Evolutionary conservation across 2,329 filamentous ascomycete species (phyloP), one percentile per base, ranked within the genome.

Genomic region (Claviceps sp.): DNA sequence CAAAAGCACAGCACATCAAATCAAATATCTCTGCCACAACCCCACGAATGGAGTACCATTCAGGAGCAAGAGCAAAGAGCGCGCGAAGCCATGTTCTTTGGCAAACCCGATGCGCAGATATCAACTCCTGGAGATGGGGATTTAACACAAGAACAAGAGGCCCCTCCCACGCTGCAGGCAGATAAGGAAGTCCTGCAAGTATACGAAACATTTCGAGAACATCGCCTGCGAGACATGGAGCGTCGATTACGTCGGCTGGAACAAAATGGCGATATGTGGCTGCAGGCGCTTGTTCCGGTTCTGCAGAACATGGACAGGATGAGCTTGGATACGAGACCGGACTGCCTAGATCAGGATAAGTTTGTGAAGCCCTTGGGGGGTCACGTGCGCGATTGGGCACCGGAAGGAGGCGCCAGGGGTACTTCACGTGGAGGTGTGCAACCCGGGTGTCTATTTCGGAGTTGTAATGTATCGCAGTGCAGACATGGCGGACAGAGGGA

Each of bases 171-270:
- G 3, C 56, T 58, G 1, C 50, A 51, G 5, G 58, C 57, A 22
- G 66, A 69, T 47, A 63, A 62, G 51, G 65, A 71, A 51, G 60
- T 71, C 9, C 51, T 67, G 17, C 58, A 61, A 4, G 64, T 67
- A 8, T 71, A 73, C 53, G 68, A 73, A 47, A 64, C 62, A 3
- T 66, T 72, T 29, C 63, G 66, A 9, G 69, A 72, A 53, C 63
- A 67, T 20, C 71, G 68, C 7, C 60, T 73, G 16, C 66, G 65
- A 23, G 75, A 78, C 40, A 70, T 76, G 61, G 73, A 76, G 55
- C 65, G 65, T 11, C 69, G 74, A 1, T 59, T 77, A 13, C 66
- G 68, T 6, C 64, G 66, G 16, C 64, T 77, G 1, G 74, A 78
- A 60, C 64, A 66, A 16, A 71, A 73, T 47, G 69, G 71, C 42